These are phyloP conservation scores for Saksenaea vasiformis DNA, from an alignment of 371 early-diverging fungal genomes.

Conservation along the genomic window DNA sequence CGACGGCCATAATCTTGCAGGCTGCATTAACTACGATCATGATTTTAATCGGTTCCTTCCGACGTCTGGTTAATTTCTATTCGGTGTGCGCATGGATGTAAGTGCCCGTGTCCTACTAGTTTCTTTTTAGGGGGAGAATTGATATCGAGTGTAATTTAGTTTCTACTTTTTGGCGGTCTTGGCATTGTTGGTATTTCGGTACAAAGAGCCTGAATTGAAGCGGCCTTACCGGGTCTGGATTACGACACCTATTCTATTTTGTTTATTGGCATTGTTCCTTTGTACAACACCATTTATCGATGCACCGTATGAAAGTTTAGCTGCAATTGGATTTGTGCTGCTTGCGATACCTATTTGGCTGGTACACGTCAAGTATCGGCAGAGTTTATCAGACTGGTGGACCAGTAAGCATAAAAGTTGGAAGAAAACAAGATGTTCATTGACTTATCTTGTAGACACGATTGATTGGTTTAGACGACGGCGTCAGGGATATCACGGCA, in stretches of 20 bases:
- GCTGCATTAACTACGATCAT: slow-evolving; percentile 62
- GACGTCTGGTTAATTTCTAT: slow-evolving; percentile 73
- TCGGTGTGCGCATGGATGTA: slow-evolving; percentile 77
- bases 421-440: neutral
- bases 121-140: no score
- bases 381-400: slow-evolving; percentile 25
- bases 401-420: slow-evolving; percentile 21
- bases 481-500: slow-evolving; percentile 40
- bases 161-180: slow-evolving; percentile 56
- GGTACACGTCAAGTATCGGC: slow-evolving; percentile 42
- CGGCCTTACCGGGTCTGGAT: slow-evolving; percentile 66
- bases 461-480: slow-evolving; percentile 18
- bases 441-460: slow-evolving; percentile 13
- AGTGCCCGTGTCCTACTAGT: slow-evolving; percentile 7
- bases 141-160: slow-evolving; percentile 14
- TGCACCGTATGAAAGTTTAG: slow-evolving; percentile 59
- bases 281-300: slow-evolving; percentile 63
- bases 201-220: slow-evolving; percentile 62
- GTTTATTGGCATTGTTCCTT: slow-evolving; percentile 59
- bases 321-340: slow-evolving; percentile 42
- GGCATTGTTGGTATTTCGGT: slow-evolving; percentile 57
- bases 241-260: slow-evolving; percentile 61
- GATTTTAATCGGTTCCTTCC: slow-evolving; percentile 70
- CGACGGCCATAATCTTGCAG: slow-evolving; percentile 68
- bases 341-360: slow-evolving; percentile 56